Evolutionary conservation across 2,329 filamentous ascomycete genomes (phyloP), one percentile per base, ranked within the genome.

Genomic region (Aspergillus carbonarius): DNA sequence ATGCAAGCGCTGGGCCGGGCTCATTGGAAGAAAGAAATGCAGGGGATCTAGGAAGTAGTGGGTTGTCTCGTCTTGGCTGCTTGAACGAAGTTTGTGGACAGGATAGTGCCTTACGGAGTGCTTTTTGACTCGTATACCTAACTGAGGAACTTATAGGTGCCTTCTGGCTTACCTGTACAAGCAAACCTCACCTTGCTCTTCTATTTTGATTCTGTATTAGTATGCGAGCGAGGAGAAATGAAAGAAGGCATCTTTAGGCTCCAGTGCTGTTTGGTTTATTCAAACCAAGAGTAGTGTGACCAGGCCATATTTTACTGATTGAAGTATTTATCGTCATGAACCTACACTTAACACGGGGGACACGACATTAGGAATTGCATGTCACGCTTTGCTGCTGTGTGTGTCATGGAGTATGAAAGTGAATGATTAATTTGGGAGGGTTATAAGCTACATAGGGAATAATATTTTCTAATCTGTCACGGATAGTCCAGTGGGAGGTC

Each of bases 401-500:
- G 25, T 25, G 25, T 6, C 25, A 27, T 27, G 5, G 25, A 8
- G 25, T 7, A 8, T 30, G 8, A 30, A 9, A 32, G 30, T 32
- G 30, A 12, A 32, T 32, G 30, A 2, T 32, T 10, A 32, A 12
- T 9, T 10, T 32, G 9, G 6, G 10, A 1, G 30, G 30, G 30
- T 32, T 32, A 32, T 32, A 10, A 8, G 6, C 27, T 30, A 30
- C 27, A 30, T 8, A 7, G 2, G 6, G 8, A 30, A 9, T 15
- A 8, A 0, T 17, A n/a, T 44, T 39, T 0, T 15, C 32, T 60
- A 67, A 76, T 76, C 74, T 76, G 74, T 76, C 61, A 74, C 59
- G 74, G 74, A 76, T 76, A 76, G 69, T 67, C 70, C 59, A 74
- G 74, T 73, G 74, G 74, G 60, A 76, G 74, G 66, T 62, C 62